Evolutionary conservation across 1,284 basidiomycete genomes (phyloP).

Genomic region (Laetiporus sulphureus): DNA sequence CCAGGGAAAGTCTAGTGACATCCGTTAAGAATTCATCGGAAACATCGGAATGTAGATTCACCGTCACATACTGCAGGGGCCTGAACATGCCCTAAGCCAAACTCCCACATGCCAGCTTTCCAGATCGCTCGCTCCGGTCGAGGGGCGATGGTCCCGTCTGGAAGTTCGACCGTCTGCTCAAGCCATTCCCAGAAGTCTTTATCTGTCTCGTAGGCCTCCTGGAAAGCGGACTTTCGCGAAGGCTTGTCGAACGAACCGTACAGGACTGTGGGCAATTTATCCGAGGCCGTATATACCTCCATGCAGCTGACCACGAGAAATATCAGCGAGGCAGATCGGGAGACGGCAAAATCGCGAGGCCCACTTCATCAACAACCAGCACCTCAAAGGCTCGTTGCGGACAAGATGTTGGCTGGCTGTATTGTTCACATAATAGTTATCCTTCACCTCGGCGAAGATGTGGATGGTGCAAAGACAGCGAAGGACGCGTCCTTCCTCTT

Average conservation of each 20-base stretch:
- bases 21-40: no score
- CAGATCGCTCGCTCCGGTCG: constrained; percentile 9
- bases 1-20: constrained; percentile 13
- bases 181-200: constrained; percentile 10
- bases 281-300: constrained; percentile 7
- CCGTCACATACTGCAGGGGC: constrained; percentile 6
- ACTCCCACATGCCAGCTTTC: constrained; percentile 9
- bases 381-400: constrained; percentile 8
- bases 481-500: constrained; percentile 10
- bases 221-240: constrained; percentile 4
- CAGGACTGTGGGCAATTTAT: constrained; percentile 9
- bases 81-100: constrained; percentile 6
- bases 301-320: background rate
- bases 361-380: constrained; percentile 3
- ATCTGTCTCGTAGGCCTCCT: constrained; percentile 1
- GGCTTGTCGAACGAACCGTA: constrained; percentile 3
- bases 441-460: constrained; percentile 9
- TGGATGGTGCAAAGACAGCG: constrained; percentile 8
- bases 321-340: background rate
- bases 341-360: background rate
- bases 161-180: constrained; percentile 4
- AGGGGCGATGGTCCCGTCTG: constrained; percentile 7
- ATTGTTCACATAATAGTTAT: constrained; percentile 9
- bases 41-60: no score
- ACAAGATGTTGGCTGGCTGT: constrained; percentile 5